Base-by-base conservation (phyloP, 1,139 yeast species). In the Taphrina communis region DNA sequence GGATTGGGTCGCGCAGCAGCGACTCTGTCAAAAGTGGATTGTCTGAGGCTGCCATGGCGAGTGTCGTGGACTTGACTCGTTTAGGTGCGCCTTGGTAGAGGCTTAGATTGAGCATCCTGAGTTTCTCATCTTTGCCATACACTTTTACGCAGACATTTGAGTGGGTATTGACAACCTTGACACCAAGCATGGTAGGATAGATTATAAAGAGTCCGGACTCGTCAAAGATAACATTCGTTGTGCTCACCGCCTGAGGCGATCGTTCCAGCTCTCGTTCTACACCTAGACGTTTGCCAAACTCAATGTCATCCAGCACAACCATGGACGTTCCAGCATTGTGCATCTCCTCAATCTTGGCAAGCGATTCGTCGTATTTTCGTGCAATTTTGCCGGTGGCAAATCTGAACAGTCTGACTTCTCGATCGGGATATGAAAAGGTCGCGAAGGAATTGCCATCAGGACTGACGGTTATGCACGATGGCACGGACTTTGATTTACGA, bases 11-110 rank as follows among this genome's bases (percentile, higher is more conserved):
- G 7, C 72, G 72, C 5, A 69, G 68, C 57, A 79, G 69, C 38
- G 81, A 77, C n/a, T 80, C 76, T 46, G 77, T 73, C 14, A 82
- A 75, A 5, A 82, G 72, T 12, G 80, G 75, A 68, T 83, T 78
- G n/a, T 75, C 76, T 12, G 81, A 77, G 11, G 84, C 78, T 0
- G 82, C 79, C 72, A 82, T 75, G 38, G 80, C 82, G 25, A 79
- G 73, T 0, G 79, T 78, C 46, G 77, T 55, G 71, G 74, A 61
- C 71, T 72, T 60, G 65, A 71, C 61, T 73, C 72, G 42, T 72
- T 75, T 57, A 62, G 75, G 74, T 71, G 76, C 71, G 21, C 80
- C 80, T 65, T 79, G 80, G 70, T 75, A 77, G 12, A 80, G 70
- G 3, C 78, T 74, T 9, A 80, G 61, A 21, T 74, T 74, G 14